Percentiles rank a stretch among this genome's conserved stretches.
phyloP scores from a whole-genome alignment of 306 rosid genomes.

The Elaeagnus macrophylla region DNA sequence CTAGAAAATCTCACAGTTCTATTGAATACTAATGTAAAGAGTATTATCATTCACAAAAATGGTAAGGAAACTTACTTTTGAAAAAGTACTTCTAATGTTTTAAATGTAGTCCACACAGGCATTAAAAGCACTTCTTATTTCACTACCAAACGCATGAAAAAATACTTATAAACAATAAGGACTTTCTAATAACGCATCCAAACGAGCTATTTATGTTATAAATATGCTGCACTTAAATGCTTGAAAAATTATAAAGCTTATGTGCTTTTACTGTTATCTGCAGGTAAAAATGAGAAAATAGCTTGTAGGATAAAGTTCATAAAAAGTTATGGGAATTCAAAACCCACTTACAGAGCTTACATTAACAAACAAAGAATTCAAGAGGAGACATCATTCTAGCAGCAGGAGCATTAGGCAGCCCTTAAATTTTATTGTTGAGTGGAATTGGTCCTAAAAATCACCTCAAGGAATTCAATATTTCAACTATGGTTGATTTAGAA shows the following conservation, averaged over 20 bases:
- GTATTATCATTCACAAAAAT: slow-evolving; percentile 37
- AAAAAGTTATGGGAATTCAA: slow-evolving; percentile 39
- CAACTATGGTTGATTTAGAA: slow-evolving; percentile 27
- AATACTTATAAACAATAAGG: no score
- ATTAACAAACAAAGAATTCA: slow-evolving; percentile 30
- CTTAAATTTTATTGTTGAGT: slow-evolving; percentile 54
- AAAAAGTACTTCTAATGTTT: no score
- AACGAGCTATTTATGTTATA: no score
- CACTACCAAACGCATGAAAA: no score
- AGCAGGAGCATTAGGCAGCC: slow-evolving; percentile 74
- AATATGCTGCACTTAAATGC: not conserved
- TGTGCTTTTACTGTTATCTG: slow-evolving; percentile 3
- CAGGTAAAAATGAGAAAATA: slow-evolving; percentile 37
- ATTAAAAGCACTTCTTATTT: no score
- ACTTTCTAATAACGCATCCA: no score
- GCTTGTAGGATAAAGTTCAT: slow-evolving; percentile 54
- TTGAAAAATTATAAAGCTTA: not conserved
- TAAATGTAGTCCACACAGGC: no score
- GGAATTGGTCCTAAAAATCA: slow-evolving; percentile 62
- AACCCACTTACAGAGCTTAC: slow-evolving; percentile 37
- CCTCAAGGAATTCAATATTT: slow-evolving; percentile 35
- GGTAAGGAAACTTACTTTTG: slow-evolving; percentile 32
- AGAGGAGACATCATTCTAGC: slow-evolving; percentile 63
- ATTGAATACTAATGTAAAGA: slow-evolving; percentile 58
- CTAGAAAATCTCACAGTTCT: slow-evolving; percentile 42